These are phyloP conservation scores for Chernovozyma sophiae-reginae DNA, from an alignment of 1,139 yeast species.

Conservation along the genomic window DNA sequence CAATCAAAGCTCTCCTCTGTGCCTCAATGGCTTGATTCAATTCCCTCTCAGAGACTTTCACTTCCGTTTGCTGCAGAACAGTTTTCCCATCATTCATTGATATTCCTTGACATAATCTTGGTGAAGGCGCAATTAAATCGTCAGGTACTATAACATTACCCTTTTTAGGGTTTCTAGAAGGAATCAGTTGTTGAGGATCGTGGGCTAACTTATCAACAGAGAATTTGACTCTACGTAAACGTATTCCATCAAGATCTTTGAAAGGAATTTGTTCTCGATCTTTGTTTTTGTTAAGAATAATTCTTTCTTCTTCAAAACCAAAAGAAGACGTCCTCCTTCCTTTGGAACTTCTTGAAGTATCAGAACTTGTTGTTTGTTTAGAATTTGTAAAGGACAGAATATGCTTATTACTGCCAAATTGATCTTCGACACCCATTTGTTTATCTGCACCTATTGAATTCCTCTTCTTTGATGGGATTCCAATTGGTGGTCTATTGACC, in stretches of 20 bases:
- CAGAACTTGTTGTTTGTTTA: too few species aligned
- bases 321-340: background rate
- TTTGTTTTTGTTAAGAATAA: slow-evolving; percentile 46
- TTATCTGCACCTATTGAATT: background rate
- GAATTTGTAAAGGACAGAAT: background rate
- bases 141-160: slow-evolving; percentile 81
- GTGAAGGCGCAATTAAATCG: slow-evolving; percentile 59
- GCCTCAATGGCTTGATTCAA: slow-evolving; percentile 53
- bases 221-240: slow-evolving; percentile 65
- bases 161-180: slow-evolving; percentile 74
- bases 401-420: background rate
- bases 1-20: slow-evolving; percentile 50
- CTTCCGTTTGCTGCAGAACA: slow-evolving; percentile 7
- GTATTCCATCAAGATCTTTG: slow-evolving; percentile 28
- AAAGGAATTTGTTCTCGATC: slow-evolving; percentile 33
- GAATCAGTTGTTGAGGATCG: slow-evolving; percentile 96
- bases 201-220: slow-evolving; percentile 62
- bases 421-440: background rate
- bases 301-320: slow-evolving; percentile 16
- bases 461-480: slow-evolving; percentile 10
- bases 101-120: slow-evolving; percentile 63
- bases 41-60: slow-evolving; percentile 47
- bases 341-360: background rate
- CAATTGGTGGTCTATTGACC: slow-evolving; percentile 18
- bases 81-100: slow-evolving; percentile 31